Evolutionary conservation across 148 eudicot genomes (phyloP).

Genomic region (Vaccinium corymbosum): DNA sequence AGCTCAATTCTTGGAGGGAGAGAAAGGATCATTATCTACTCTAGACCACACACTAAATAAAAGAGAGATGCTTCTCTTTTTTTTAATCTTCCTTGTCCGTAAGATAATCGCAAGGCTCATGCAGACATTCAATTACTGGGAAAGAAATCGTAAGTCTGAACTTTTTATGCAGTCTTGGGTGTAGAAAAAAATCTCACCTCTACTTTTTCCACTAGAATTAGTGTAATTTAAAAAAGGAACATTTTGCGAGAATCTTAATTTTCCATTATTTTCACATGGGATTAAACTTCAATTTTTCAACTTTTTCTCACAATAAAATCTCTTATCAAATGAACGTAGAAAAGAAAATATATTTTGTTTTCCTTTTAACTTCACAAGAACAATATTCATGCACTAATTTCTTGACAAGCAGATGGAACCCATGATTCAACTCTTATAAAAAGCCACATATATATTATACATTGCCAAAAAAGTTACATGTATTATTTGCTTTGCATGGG

Average conservation of each 20-base stretch:
- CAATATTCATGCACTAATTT: not conserved
- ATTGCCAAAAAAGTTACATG: not conserved
- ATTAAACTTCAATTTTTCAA: not conserved
- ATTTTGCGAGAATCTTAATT: not conserved
- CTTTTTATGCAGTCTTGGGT: not conserved
- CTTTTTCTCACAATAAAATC: not conserved
- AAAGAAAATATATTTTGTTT: not conserved
- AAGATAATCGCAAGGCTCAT: not conserved
- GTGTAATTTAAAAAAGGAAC: not conserved
- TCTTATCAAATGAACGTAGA: not conserved
- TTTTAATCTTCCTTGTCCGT: not conserved
- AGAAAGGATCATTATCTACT: not conserved
- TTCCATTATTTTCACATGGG: not conserved
- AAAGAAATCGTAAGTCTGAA: too few species aligned
- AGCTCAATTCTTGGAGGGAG: not conserved
- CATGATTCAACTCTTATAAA: not conserved
- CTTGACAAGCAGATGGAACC: not conserved
- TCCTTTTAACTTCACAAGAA: not conserved
- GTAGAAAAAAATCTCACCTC: not conserved
- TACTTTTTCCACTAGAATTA: too few species aligned
- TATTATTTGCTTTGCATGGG: not conserved
- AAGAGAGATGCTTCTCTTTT: not conserved
- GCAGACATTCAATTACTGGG: not conserved
- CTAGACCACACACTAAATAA: not conserved
- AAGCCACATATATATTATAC: not conserved